Percentiles rank a stretch among this genome's conserved stretches.
Evolutionary conservation across 2,329 filamentous ascomycete species (phyloP).

Genomic region (Penicillium sp.): DNA sequence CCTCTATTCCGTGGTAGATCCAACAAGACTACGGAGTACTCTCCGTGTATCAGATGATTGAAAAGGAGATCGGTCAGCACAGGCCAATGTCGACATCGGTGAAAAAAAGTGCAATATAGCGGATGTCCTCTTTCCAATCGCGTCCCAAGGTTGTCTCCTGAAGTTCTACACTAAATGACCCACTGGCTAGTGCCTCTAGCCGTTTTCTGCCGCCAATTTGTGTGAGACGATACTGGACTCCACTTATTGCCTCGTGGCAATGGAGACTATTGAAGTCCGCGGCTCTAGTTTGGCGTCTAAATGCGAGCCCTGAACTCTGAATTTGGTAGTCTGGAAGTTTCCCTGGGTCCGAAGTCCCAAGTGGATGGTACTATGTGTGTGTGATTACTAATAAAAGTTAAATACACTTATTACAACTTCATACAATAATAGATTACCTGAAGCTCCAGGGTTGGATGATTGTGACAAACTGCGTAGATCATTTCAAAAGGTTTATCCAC

Average conservation of each 20-base stretch:
- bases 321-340: not conserved
- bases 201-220: slow-evolving; percentile 19
- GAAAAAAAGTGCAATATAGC: not conserved
- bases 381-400: not conserved
- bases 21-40: not conserved
- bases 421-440: not conserved
- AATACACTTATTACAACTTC: not conserved
- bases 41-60: not conserved
- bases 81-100: not conserved
- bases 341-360: not conserved
- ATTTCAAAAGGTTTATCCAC: not conserved
- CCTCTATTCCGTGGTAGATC: not conserved
- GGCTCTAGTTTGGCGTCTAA: not conserved
- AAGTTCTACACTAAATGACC: slow-evolving; percentile 20
- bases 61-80: not conserved
- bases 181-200: slow-evolving; percentile 33
- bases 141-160: slow-evolving; percentile 19
- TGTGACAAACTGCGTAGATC: not conserved
- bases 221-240: not conserved
- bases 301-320: not conserved
- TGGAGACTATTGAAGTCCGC: slow-evolving; percentile 13
- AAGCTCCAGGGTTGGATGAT: not conserved
- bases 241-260: slow-evolving; percentile 9
- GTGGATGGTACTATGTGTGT: no score
- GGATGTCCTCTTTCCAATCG: not conserved